Percentiles rank a stretch among this genome's conserved stretches.
Evolutionary conservation across 257 asterid species (phyloP).

Genomic region (Scutellaria galericulata): DNA sequence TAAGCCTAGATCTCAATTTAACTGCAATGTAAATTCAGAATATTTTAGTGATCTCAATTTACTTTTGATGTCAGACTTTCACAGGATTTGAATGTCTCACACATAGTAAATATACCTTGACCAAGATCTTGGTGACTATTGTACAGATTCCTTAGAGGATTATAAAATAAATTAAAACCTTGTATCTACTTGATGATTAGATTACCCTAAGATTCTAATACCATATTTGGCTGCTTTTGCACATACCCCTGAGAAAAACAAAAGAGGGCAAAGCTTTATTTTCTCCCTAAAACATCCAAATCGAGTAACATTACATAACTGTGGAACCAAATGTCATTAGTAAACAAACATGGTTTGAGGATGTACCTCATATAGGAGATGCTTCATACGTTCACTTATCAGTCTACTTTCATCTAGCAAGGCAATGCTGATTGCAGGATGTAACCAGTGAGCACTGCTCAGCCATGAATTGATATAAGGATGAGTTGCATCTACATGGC

Average conservation of each 20-base stretch:
- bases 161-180: background rate
- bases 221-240: too few relatives aligned
- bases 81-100: conserved; percentile 11
- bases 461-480: conserved; percentile 46
- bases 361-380: conserved; percentile 51
- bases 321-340: background rate
- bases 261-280: background rate
- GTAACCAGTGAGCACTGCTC: conserved; percentile 52
- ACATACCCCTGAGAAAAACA: background rate
- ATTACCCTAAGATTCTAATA: too few relatives aligned
- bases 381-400: conserved; percentile 60
- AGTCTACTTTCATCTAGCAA: conserved; percentile 54
- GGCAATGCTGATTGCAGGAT: conserved; percentile 56
- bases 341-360: background rate
- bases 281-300: background rate
- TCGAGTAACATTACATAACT: background rate
- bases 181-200: background rate
- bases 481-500: conserved; percentile 50
- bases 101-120: background rate
- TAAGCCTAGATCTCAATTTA: background rate
- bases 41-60: background rate
- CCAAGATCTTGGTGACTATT: background rate
- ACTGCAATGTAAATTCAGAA: background rate
- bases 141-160: background rate
- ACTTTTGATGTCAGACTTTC: background rate